Evolutionary conservation across 1,284 basidiomycete genomes (phyloP), one percentile per base, ranked within the genome.

Genomic region (Leccinum holopus): DNA sequence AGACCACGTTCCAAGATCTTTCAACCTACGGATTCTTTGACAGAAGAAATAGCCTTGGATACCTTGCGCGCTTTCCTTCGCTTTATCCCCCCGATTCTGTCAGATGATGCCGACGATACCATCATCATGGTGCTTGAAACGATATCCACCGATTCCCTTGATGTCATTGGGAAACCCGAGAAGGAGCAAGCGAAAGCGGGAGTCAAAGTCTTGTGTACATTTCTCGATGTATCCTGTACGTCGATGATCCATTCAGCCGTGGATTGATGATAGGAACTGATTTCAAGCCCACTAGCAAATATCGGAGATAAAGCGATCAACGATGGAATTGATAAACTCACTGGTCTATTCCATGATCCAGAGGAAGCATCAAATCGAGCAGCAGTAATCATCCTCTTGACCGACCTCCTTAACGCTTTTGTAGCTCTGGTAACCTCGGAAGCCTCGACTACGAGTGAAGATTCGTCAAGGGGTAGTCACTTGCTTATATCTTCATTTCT

Each of bases 121-220:
- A 75, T 86, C 54, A 77, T 84, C 67, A 79, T 86, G 10, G 79
- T 97, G 1, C 89, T 88, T 5, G 84, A 84, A 67, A 86, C 89
- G 41, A 88, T 91, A 1, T 90, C 90, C 65, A 84, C 88, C 63
- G 92, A 96, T 71, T 94, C 92, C 68, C 80, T 95, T 11, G 82
- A 84, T 39, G 86, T 91, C 47, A 77, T 98, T 55, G 84, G 86
- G 52, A 92, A 96, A 70, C 94, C 95, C 0, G 95, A 97, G 75
- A 98, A 97, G 78, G 91, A 84, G 72, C 91, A 94, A 73, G 94
- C 95, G 0, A 87, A 88, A 68, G 87, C 91, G 55, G 93, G 94
- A 0, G 89, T 89, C 54, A 93, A 92, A 72, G 84, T 94, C 21
- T 76, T 98, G 16, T 89, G 88, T 63, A 84, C 87, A 0, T 84